Evolutionary conservation across 305 asterid genomes (phyloP).

Genomic region (Fraxinus floribunda): DNA sequence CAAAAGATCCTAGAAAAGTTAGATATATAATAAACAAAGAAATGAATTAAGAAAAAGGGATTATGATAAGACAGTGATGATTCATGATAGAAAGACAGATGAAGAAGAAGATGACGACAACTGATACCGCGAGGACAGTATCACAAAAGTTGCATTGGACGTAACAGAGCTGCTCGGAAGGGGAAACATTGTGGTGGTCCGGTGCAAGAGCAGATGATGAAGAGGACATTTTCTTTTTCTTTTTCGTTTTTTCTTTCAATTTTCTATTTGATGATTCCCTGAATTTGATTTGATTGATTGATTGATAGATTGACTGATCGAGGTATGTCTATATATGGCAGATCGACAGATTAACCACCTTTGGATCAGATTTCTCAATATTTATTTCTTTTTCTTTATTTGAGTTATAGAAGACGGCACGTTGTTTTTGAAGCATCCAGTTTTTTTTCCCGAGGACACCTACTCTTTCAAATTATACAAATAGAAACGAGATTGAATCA

Average conservation of each 20-base stretch:
- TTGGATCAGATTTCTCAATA: slow-evolving; percentile 52
- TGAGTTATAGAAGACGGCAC: slow-evolving; percentile 21
- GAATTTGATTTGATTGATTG: slow-evolving; percentile 77
- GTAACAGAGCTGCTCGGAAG: slow-evolving; percentile 92
- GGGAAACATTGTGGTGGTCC: slow-evolving; percentile 69
- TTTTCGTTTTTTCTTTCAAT: slow-evolving; percentile 22
- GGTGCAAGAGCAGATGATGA: slow-evolving; percentile 66
- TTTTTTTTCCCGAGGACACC: not conserved
- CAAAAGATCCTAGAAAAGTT: not conserved
- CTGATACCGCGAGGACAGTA: slow-evolving; percentile 84
- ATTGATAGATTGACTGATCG: slow-evolving; percentile 57
- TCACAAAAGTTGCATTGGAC: slow-evolving; percentile 89
- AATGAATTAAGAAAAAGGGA: not conserved
- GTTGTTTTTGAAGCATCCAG: not conserved
- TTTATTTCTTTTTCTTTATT: slow-evolving; percentile 12
- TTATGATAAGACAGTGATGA: not conserved
- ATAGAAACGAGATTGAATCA: not conserved
- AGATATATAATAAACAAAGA: not conserved
- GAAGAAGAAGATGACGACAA: not conserved
- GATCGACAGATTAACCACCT: slow-evolving; percentile 49
- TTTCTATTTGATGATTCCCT: slow-evolving; percentile 13
- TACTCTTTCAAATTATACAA: not conserved
- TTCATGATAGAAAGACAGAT: not conserved
- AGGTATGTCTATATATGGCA: slow-evolving; percentile 30
- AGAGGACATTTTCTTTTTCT: slow-evolving; percentile 67